Base-by-base conservation (phyloP, 352 stramenopile genomes). In the Peronosclerospora sorghi region DNA sequence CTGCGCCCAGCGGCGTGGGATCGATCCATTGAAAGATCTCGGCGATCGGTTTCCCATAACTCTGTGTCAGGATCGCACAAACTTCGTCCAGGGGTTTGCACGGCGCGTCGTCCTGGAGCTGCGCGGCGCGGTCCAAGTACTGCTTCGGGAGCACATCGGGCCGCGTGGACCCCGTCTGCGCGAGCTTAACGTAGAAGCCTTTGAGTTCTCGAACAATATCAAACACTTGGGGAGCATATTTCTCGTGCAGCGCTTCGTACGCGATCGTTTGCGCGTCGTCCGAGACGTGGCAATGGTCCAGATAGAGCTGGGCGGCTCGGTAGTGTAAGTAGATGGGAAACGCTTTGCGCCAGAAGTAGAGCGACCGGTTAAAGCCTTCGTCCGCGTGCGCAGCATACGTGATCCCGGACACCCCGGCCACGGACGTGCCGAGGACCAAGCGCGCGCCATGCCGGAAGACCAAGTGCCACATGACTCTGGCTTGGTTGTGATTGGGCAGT, bases 321-420 rank as follows among this genome's bases (percentile, higher is more conserved):
- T 93, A 93, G 51, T 90, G 73, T 27, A 83, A 35, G 53, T 93
- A 93, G 51, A 89, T 86, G 29, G 81, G 81, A 58, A 93, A 86
- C 8, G 76, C 81, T 51, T 88, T 86, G 48, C 77, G 72, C 73
- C 79, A 93, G 53, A 93, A 93, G 63, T 83, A 86, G 2, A 89
- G 49, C 12, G 76, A 89, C 5, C 81, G 73, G 17, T 59, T 54
- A 54, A 93, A 88, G 29, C 81, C 81, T 42, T 93, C 81, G 46
- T 93, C 78, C 14, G 59, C 68, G 19, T 87, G 59, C 13, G 70
- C 54, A 14, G 78, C 61, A 52, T 78, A 78, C 29, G 73, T 63
- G 8, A 83, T 59, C 35, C 69, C 69, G 6, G 63, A 59, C 1
- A 62, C 48, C 14, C 68, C 62, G 6, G 56, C 59, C 9, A 61